Percentiles rank a stretch among this genome's conserved stretches.
Evolutionary conservation across 2,329 filamentous ascomycete species (phyloP).

Genomic region (Pseudocercospora crystallina): DNA sequence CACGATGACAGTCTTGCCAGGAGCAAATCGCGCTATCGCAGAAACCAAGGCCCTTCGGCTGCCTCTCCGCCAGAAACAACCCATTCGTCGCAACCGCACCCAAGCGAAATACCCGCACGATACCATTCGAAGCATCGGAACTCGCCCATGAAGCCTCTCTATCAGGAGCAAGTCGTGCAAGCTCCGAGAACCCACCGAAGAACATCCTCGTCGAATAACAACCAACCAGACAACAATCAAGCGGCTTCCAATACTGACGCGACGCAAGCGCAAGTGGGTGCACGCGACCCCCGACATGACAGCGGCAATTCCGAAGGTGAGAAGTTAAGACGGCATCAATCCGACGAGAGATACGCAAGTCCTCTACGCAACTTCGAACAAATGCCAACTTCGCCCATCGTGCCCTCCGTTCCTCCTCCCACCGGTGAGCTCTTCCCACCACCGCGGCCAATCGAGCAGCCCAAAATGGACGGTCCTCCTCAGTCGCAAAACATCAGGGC

Average conservation of each 20-base stretch:
- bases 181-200: slow-evolving; percentile 14
- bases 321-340: slow-evolving; percentile 6
- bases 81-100: slow-evolving; percentile 14
- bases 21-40: slow-evolving; percentile 34
- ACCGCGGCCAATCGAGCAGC: slow-evolving; percentile 19
- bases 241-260: neutral
- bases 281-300: slow-evolving; percentile 10
- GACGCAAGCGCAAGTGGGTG: slow-evolving; percentile 14
- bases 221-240: slow-evolving; percentile 4
- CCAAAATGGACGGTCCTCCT: slow-evolving; percentile 29
- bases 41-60: slow-evolving; percentile 22
- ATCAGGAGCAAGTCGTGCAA: slow-evolving; percentile 19
- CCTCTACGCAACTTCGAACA: slow-evolving; percentile 2
- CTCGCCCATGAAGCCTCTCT: slow-evolving; percentile 17
- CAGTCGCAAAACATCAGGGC: slow-evolving; percentile 33
- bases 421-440: slow-evolving; percentile 34
- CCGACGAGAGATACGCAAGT: slow-evolving; percentile 3
- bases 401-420: slow-evolving; percentile 13
- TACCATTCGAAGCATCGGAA: slow-evolving; percentile 23
- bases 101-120: slow-evolving; percentile 17
- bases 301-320: slow-evolving; percentile 5
- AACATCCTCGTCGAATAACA: slow-evolving; percentile 11
- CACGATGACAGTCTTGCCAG: slow-evolving; percentile 26
- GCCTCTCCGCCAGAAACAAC: slow-evolving; percentile 11
- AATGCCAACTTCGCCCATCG: slow-evolving; percentile 2